Evolutionary conservation across 2,329 filamentous ascomycete species (phyloP), one percentile per base, ranked within the genome.

Genomic region (Venturia asperata): DNA sequence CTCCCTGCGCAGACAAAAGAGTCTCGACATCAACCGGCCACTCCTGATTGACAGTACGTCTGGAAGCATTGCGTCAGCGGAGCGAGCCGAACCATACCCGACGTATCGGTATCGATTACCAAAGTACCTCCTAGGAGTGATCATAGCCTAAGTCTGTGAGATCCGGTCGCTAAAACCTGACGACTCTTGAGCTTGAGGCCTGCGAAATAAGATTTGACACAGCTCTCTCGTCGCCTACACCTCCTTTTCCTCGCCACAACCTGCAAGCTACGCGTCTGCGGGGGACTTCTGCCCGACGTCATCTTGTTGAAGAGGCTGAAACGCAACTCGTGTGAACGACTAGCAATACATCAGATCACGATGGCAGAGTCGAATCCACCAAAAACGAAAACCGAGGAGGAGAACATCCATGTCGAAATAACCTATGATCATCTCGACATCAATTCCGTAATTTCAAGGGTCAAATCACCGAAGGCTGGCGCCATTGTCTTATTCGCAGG

Each of bases 401-500:
- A 80, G 13, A 76, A 74, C 60, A 86, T 87, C 73, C 85, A 87
- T 74, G 88, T 92, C 49, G 85, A 84, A 62, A 80, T 95, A 10
- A 92, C 89, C 3, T 78, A 85, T 67, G 76, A 83, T 43, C 74
- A 79, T 52, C 83, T 94, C 66, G 80, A 87, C 71, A 77, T 82
- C 24, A 78, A 81, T 24, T 71, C 79, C 5, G 78, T 84, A 39
- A 87, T 91, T 75, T 79, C 86, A 69, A 82, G 80, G 60, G 89
- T 94, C 27, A 86, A 88, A 68, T 90, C 84, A 70, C 86, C 88
- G 24, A 83, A 86, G 70, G 89, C 89, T 13, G 89, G 89, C 6
- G 89, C 89, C 15, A 88, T 91, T 61, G 88, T 92, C 11, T 72
- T 92, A 42, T 92, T 92, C 73, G 86, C 87, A 66, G 89, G 89